Base-by-base conservation (phyloP, 2,329 filamentous ascomycete species). In the Ophioceras dolichostomum region DNA sequence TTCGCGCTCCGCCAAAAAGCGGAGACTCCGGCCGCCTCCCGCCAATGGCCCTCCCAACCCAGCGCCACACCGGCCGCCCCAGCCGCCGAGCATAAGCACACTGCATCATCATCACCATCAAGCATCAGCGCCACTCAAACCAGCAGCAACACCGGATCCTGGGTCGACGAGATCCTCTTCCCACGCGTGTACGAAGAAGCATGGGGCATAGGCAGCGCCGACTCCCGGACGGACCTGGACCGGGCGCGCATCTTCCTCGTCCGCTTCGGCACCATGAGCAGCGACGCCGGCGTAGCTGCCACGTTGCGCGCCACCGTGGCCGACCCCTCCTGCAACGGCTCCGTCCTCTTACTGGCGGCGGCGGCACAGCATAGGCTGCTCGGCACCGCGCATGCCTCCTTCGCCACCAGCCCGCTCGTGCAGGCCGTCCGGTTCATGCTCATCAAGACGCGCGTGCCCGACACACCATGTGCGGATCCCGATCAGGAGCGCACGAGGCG, bases 351-450 rank as follows among this genome's bases (percentile, higher is more conserved):
- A 8, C 36, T 59, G 2, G 55, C 53, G 2, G 43, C 40, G 5
- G 52, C 48, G 3, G 43, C 58, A n/a, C 49, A 54, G 33, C 31
- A 34, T 19, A 41, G 42, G 4, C 41, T 59, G 19, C 55, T 52
- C 30, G 48, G 44, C 5, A 43, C 49, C 36, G 46, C 49, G 4
- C 56, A 58, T 38, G 43, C 43, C 17, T 46, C 46, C 1, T 59
- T 58, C 39, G 40, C 38, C 10, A 41, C 48, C 3, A 56, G 49
- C 3, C 51, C 53, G 1, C 37, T 59, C 13, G 42, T 58, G 16
- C 56, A 58, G 37, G 49, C 49, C 17, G 43, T 58, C 27, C 55
- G 55, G 9, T 59, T 56, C 40, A 51, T 59, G 44, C 44, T 57
- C 5, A 47, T 58, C 46, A 56, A 52, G 45, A 45, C 49, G 6